phyloP scores from a whole-genome alignment of 768 basidiomycete genomes.

The Mycena belliarum region DNA sequence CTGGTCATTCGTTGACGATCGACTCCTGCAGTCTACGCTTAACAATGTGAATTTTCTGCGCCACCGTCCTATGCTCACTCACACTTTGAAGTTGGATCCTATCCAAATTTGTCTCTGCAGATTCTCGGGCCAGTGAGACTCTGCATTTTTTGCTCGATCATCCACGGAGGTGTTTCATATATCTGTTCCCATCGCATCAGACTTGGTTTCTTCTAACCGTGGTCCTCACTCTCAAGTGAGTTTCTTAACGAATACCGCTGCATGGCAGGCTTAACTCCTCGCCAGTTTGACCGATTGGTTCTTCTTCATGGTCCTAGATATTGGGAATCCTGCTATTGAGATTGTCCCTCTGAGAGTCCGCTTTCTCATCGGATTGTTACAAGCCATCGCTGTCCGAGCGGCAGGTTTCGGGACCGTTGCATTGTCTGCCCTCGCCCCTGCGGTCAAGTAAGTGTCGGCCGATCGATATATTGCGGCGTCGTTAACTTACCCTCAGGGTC shows the following conservation, averaged over 20 bases:
- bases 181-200: constrained; percentile 90
- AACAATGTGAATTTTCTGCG: constrained; percentile 61
- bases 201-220: constrained; percentile 87
- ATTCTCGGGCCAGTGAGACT: constrained; percentile 72
- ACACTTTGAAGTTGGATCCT: constrained; percentile 63
- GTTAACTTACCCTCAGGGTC: constrained; percentile 50
- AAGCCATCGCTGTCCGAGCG: constrained; percentile 79
- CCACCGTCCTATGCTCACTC: background rate
- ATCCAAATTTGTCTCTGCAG: constrained; percentile 57
- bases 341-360: constrained; percentile 70
- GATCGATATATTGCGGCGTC: background rate
- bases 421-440: constrained; percentile 77
- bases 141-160: constrained; percentile 93
- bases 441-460: constrained; percentile 78
- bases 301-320: constrained; percentile 85
- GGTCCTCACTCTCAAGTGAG: constrained; percentile 70
- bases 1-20: background rate
- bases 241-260: too few relatives aligned
- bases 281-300: constrained; percentile 82
- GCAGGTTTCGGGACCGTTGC: constrained; percentile 85
- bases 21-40: constrained; percentile 64
- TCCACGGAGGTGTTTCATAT: constrained; percentile 88
- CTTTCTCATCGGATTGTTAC: constrained; percentile 74
- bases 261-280: constrained; percentile 3
- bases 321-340: constrained; percentile 71